Evolutionary conservation across 805 yeast genomes (phyloP).

Genomic region (Myxozyma mucilagina): DNA sequence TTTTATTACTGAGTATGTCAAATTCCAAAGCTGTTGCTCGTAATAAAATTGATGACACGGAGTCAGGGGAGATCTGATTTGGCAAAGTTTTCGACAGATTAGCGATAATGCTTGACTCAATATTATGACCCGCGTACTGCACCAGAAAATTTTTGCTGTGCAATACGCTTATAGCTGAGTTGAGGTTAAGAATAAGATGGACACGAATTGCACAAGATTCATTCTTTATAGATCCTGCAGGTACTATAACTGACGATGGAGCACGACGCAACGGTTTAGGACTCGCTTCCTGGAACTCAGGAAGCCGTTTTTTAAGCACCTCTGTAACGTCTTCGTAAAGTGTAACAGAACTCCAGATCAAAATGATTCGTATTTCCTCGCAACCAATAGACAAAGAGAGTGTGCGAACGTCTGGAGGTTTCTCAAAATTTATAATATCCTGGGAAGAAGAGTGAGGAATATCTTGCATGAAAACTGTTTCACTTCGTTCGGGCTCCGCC

Average conservation of each 20-base stretch:
- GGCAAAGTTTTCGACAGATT: neutral
- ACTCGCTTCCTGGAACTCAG: neutral
- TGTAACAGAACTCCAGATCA: constrained; percentile 12
- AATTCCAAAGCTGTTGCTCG: constrained; percentile 19
- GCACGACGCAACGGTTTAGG: neutral
- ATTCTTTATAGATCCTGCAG: neutral
- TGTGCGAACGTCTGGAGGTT: neutral
- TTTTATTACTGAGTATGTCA: constrained; percentile 15
- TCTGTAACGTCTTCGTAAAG: constrained; percentile 11
- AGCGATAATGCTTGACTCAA: constrained; percentile 15
- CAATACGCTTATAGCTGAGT: constrained; percentile 5
- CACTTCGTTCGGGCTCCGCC: neutral
- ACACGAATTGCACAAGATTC: neutral
- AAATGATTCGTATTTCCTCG: constrained; percentile 19
- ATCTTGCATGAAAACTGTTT: neutral
- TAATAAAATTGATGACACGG: constrained; percentile 19
- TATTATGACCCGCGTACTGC: constrained; percentile 18
- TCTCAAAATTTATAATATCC: neutral
- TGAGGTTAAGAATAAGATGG: constrained; percentile 15
- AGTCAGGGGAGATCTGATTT: neutral
- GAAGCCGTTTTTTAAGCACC: neutral
- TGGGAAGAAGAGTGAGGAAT: neutral
- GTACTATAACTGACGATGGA: neutral
- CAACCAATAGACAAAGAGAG: constrained; percentile 14
- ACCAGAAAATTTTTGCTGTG: constrained; percentile 14